Evolutionary conservation across 495 filamentous ascomycete species (phyloP), one percentile per base, ranked within the genome.

Genomic region (Penicillium coffeae): DNA sequence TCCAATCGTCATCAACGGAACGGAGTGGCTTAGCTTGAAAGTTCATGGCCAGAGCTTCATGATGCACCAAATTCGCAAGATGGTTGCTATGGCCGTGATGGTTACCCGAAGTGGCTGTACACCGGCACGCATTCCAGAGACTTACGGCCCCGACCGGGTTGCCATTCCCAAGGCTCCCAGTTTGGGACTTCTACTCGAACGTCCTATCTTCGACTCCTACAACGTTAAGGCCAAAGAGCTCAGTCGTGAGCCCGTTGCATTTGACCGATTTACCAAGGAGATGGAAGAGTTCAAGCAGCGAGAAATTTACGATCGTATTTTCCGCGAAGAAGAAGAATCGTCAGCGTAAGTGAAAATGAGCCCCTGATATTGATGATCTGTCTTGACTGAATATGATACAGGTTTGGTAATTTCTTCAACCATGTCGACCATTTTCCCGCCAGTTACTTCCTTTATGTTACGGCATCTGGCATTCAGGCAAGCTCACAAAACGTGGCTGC

Each of bases 31-130:
- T 7, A 92, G 87, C 20, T 74, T 97, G 45, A 95, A 94, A 56
- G 89, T 98, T 14, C 94, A 97, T 66, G 93, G 93, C 0, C 93
- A 98, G 68, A 90, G 85, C 49, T 98, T 98, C 77, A 98, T 98
- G 93, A 98, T 98, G 93, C 93, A 98, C 64, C 93, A 98, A 68
- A 98, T 98, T 66, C 86, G 93, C 50, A 96, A 96, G 68, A 98
- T 98, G 93, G 87, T 98, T 13, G 88, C 85, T 51, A 90, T 97
- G 89, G 87, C 83, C 32, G 77, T 89, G 8, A 78, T 98, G 46
- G 72, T 90, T 3, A 84, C 91, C 2, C 82, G 93, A 35, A 89
- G 86, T 65, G 94, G 90, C 36, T 82, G 83, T 34, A 75, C 82
- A 10, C 73, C 83, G 16, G 64, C 70, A 3, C 75, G 81, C 21